Evolutionary conservation across 208 protist species (phyloP), one percentile per base, ranked within the genome.

Genomic region (Crithidia fasciculata): DNA sequence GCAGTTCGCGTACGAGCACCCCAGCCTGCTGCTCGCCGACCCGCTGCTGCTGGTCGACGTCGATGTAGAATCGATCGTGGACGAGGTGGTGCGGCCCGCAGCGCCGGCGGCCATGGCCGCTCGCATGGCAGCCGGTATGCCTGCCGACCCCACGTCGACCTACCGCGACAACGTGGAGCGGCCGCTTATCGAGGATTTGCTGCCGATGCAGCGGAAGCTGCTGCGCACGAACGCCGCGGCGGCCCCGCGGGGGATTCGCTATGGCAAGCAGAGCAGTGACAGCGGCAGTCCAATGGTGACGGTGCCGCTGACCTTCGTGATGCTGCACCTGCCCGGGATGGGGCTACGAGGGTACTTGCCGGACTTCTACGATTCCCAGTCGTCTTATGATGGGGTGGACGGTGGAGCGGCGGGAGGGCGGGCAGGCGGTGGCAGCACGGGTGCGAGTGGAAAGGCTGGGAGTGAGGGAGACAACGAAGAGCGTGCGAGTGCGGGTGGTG

Each of bases 1-100:
- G 52, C 28, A 58, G 44, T 73, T 78, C 37, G 74, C 74, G n/a
- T 69, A 78, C 66, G 74, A 78, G 66, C 66, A 73, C 59, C 74
- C 66, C 8, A 19, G 53, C 43, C 59, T 78, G 28, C 40, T 78
- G 13, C 74, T 78, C 10, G 49, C 60, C 5, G 59, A 72, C 0
- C 74, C 74, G 16, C 5, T 55, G 43, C 18, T 78, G 66, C 57
- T 78, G 59, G 66, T 73, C 40, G 74, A 78, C 53, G 54, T 78
- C 3, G 74, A 78, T 49, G 52, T 78, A 49, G 28, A 72, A 57
- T 12, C 19, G 10, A 40, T 78, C 37, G 37, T 78, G 49, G n/a
- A 62, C 13, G 74, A 78, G 43, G 6, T 69, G 7, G 37, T 78
- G 2, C n/a, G 36, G 9, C 43, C 66, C 43, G 55, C 43, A 18